Conservation (phyloP, 768 basidiomycete genomes). For the Cyclocybe aegerita region DNA sequence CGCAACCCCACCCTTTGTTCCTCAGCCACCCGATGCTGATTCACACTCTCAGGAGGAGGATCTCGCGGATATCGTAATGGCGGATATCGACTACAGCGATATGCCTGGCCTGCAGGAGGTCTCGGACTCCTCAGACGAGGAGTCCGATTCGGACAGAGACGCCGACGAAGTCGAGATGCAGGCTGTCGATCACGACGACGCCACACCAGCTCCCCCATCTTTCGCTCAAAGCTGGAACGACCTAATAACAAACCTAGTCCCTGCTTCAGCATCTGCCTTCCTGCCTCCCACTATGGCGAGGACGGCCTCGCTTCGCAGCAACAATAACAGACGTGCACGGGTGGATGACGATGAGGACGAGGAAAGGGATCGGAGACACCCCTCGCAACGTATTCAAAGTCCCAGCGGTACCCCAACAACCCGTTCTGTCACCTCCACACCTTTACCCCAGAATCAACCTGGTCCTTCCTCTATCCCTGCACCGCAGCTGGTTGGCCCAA, state of each 20-base stretch:
- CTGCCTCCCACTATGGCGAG: neutral
- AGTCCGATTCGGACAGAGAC: slow-evolving; percentile 26
- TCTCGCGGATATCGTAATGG: slow-evolving; percentile 16
- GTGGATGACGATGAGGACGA: slow-evolving; percentile 65
- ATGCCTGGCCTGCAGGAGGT: slow-evolving; percentile 43
- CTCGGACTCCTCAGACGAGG: slow-evolving; percentile 31
- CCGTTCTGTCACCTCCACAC: slow-evolving; percentile 9
- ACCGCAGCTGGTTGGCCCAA: neutral
- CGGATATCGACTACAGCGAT: slow-evolving; percentile 32
- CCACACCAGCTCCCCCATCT: neutral
- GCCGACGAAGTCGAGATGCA: slow-evolving; percentile 30
- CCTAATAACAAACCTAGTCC: neutral
- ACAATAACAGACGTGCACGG: slow-evolving; percentile 45
- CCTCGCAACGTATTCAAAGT: slow-evolving; percentile 52
- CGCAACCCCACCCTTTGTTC: neutral
- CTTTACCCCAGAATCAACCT: slow-evolving; percentile 9
- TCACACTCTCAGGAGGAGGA: slow-evolving; percentile 8
- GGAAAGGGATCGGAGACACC: slow-evolving; percentile 62
- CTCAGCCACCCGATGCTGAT: slow-evolving; percentile 9
- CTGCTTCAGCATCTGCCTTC: neutral
- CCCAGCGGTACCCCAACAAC: slow-evolving; percentile 18
- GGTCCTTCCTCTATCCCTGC: slow-evolving; percentile 1
- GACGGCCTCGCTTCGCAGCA: slow-evolving; percentile 15
- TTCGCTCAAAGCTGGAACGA: slow-evolving; percentile 15
- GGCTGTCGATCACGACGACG: slow-evolving; percentile 29